Conservation (phyloP, 169 alveolate species). For the Plasmodium malariae region DNA sequence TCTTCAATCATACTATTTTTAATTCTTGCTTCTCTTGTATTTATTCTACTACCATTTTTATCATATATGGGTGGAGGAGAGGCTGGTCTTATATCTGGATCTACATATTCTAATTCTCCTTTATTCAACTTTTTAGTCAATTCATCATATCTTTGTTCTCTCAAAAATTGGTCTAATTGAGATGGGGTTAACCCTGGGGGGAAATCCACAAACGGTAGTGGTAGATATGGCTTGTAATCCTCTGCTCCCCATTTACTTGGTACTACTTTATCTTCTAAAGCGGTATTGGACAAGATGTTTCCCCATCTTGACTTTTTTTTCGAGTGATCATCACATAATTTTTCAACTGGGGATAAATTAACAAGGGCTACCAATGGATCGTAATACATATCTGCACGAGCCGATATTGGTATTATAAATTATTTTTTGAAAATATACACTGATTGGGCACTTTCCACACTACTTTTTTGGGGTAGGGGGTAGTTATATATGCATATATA, state of each 20-base stretch:
- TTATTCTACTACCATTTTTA: conserved; percentile 90
- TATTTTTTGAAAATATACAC: too few relatives aligned
- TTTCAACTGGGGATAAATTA: conserved; percentile 56
- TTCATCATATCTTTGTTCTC: conserved; percentile 94
- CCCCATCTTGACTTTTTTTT: conserved; percentile 70
- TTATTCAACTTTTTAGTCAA: conserved; percentile 87
- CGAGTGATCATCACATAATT: conserved; percentile 28
- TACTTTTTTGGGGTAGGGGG: too few relatives aligned
- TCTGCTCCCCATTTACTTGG: conserved; percentile 84
- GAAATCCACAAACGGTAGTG: conserved; percentile 92
- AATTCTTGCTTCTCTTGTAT: conserved; percentile 92
- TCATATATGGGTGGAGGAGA: conserved; percentile 95
- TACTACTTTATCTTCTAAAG: conserved; percentile 42
- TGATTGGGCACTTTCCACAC: too few relatives aligned
- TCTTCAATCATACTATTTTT: conserved; percentile 91
- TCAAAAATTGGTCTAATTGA: conserved; percentile 91
- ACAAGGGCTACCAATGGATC: conserved; percentile 67
- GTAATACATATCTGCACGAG: conserved; percentile 37
- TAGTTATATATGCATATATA: background rate
- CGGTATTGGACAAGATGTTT: conserved; percentile 7
- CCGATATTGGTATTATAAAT: too few relatives aligned
- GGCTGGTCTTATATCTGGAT: conserved; percentile 93
- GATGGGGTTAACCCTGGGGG: conserved; percentile 92
- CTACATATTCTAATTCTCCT: conserved; percentile 91
- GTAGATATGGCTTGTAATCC: conserved; percentile 89